A percentile compares a stretch with the other conserved stretches of the same genome.
Evolutionary conservation across 257 asterid species (phyloP).

Genomic region (Solanum paucissectum): DNA sequence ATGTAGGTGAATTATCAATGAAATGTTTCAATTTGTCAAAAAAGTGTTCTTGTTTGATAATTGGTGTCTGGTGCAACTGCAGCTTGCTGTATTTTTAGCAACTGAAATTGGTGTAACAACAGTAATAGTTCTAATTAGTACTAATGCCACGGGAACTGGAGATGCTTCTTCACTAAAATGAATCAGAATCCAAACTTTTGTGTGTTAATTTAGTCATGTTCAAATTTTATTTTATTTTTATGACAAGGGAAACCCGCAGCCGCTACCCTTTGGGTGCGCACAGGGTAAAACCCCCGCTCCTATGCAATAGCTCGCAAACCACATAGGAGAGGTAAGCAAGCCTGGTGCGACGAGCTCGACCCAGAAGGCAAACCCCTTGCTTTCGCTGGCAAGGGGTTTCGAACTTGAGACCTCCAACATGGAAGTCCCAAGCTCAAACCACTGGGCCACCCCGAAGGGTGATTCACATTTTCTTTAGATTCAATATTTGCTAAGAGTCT

Average conservation of each 20-base stretch:
- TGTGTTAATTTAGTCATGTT: neutral
- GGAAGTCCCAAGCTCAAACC: no score
- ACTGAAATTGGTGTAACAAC: neutral
- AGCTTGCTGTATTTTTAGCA: neutral
- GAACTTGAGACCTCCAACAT: no score
- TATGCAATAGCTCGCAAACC: no score
- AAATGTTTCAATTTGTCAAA: neutral
- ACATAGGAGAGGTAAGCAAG: no score
- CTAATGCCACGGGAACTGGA: neutral
- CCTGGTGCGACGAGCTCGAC: no score
- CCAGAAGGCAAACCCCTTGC: no score
- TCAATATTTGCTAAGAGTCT: neutral
- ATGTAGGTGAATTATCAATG: neutral
- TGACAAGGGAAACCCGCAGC: no score
- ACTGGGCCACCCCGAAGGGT: no score
- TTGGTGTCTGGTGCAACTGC: neutral
- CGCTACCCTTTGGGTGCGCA: no score
- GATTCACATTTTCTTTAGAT: neutral
- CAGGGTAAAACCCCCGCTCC: no score
- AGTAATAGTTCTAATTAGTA: neutral
- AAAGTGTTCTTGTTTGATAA: neutral
- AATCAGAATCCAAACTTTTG: neutral
- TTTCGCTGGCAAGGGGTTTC: no score
- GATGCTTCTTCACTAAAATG: neutral
- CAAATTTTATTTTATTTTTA: no score